Percentiles rank a stretch among this genome's conserved stretches.
phyloP scores from a whole-genome alignment of 345 rosid genomes.

The Pelargonium nanum region DNA sequence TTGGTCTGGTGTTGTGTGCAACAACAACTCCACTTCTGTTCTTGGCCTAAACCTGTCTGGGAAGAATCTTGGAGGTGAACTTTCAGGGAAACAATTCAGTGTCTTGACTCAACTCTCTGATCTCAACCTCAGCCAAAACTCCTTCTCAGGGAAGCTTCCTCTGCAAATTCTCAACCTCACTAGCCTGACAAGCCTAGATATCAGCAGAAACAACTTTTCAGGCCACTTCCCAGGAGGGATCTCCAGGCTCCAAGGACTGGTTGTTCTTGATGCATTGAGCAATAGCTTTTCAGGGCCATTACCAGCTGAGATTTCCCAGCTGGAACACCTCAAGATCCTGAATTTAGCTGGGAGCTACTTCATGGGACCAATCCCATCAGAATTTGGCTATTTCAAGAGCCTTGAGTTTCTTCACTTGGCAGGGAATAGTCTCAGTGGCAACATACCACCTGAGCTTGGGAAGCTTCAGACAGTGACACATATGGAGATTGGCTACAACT shows the following conservation, averaged over 20 bases:
- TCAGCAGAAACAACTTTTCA: slow-evolving; percentile 82
- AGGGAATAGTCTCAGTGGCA: slow-evolving; percentile 56
- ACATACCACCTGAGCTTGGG: slow-evolving; percentile 65
- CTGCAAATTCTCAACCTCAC: slow-evolving; percentile 41
- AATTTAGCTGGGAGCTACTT: slow-evolving; percentile 95
- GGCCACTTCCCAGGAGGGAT: slow-evolving; percentile 48
- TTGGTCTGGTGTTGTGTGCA: slow-evolving; percentile 76
- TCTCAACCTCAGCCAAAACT: slow-evolving; percentile 74
- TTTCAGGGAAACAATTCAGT: slow-evolving; percentile 38
- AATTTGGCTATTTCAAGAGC: slow-evolving; percentile 57
- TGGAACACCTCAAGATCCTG: slow-evolving; percentile 50
- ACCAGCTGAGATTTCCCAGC: slow-evolving; percentile 42
- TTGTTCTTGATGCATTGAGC: slow-evolving; percentile 65
- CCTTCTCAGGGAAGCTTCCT: slow-evolving; percentile 62
- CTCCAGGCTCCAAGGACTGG: slow-evolving; percentile 36
- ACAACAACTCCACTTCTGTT: slow-evolving; percentile 45
- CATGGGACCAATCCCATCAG: slow-evolving; percentile 62
- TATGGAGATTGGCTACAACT: slow-evolving; percentile 93
- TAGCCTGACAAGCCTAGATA: slow-evolving; percentile 51
- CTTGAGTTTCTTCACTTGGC: slow-evolving; percentile 77
- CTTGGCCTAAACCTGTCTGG: slow-evolving; percentile 51
- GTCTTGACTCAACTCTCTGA: slow-evolving; percentile 60
- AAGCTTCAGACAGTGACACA: slow-evolving; percentile 52
- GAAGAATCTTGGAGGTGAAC: slow-evolving; percentile 50
- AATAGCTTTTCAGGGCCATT: slow-evolving; percentile 83